phyloP scores from a whole-genome alignment of 345 rosid species.

The Euphorbia lathyris region DNA sequence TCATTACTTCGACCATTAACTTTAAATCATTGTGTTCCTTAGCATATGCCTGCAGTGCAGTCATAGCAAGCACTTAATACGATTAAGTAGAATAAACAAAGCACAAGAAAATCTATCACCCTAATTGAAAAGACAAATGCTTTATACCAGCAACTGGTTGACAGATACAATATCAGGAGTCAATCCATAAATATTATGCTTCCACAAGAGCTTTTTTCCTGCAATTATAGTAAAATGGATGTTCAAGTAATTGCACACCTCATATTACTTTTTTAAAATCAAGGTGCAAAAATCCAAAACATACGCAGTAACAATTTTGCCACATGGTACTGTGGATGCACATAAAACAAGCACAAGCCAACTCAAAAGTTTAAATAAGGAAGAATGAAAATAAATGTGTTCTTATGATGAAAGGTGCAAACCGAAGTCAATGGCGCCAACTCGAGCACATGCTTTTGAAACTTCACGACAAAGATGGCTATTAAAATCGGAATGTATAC shows the following conservation, averaged over 20 bases:
- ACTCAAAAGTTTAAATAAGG: constrained; percentile 3
- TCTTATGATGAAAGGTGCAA: constrained; percentile 20
- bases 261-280: background rate
- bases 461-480: constrained; percentile 79
- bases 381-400: background rate
- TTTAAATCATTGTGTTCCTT: constrained; percentile 46
- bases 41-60: constrained; percentile 57
- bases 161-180: constrained; percentile 73
- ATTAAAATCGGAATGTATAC: constrained; percentile 74
- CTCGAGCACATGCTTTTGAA: constrained; percentile 68
- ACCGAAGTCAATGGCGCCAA: constrained; percentile 75
- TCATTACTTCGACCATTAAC: constrained; percentile 69
- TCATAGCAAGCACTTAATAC: constrained; percentile 12
- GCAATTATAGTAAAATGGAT: constrained; percentile 14
- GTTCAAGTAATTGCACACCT: background rate
- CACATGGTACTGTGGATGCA: background rate
- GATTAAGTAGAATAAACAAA: background rate
- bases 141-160: constrained; percentile 69
- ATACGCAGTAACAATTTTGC: constrained; percentile 4
- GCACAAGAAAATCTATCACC: constrained; percentile 14
- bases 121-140: background rate
- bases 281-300: constrained; percentile 7
- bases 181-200: constrained; percentile 76
- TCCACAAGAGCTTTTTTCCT: constrained; percentile 80
- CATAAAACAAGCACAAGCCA: constrained; percentile 2